A percentile compares a stretch with the other conserved stretches of the same genome.
phyloP scores from a whole-genome alignment of 164 flowering plant species.

The Warburgia ugandensis region DNA sequence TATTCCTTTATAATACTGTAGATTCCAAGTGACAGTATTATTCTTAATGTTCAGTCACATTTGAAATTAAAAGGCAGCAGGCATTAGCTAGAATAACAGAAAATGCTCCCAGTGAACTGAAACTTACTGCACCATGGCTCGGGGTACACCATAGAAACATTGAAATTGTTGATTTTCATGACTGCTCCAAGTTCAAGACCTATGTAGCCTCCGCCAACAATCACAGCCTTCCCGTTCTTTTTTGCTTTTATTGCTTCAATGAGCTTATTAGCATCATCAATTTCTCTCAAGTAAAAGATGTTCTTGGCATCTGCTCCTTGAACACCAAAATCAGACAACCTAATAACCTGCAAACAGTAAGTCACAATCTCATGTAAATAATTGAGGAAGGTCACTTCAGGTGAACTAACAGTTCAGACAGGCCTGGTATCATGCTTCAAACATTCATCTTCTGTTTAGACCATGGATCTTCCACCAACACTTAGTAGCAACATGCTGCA shows the following conservation, averaged over 20 bases:
- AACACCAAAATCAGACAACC: constrained; percentile 79
- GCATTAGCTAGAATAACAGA: neutral
- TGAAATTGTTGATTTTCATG: constrained; percentile 58
- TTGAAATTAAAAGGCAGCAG: neutral
- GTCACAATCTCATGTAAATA: too few relatives aligned
- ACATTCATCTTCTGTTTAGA: too few relatives aligned
- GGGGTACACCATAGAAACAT: constrained; percentile 92
- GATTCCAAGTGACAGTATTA: too few relatives aligned
- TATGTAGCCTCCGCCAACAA: constrained; percentile 98
- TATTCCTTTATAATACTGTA: too few relatives aligned
- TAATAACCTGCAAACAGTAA: constrained; percentile 83
- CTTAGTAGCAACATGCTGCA: too few relatives aligned
- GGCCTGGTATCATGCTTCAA: too few relatives aligned
- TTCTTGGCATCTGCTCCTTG: constrained; percentile 92
- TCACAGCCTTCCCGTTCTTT: constrained; percentile 76
- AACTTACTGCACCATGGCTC: constrained; percentile 99
- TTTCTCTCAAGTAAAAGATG: constrained; percentile 88
- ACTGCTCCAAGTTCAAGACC: constrained; percentile 96
- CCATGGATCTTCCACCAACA: too few relatives aligned
- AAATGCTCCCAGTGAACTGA: neutral
- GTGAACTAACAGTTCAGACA: too few relatives aligned
- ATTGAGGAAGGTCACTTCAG: too few relatives aligned
- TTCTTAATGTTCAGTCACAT: neutral
- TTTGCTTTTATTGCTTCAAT: constrained; percentile 70
- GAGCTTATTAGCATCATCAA: constrained; percentile 88